A percentile compares a stretch with the other conserved stretches of the same genome.
Conservation (phyloP, 306 rosid species). For the Rosa chinensis region DNA sequence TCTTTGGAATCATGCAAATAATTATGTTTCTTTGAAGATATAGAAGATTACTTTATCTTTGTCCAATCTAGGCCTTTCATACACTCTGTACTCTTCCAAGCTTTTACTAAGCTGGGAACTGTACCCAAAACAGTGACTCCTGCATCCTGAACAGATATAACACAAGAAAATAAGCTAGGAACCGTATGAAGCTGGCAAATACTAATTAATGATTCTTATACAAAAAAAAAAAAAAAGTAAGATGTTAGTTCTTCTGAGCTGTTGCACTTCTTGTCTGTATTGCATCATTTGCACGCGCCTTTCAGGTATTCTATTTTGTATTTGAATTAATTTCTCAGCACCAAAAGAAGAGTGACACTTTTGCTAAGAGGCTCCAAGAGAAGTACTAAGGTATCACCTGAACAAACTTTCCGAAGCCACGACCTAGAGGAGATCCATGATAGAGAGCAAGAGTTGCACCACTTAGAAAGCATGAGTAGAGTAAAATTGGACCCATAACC, state of each 20-base stretch:
- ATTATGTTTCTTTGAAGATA: background rate
- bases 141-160: conserved; percentile 63
- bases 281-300: background rate
- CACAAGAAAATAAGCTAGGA: conserved; percentile 8
- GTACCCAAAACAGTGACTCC: conserved; percentile 87
- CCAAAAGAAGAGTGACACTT: background rate
- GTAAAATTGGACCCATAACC: conserved; percentile 79
- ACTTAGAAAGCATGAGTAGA: conserved; percentile 63
- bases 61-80: conserved; percentile 91
- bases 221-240: background rate
- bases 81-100: conserved; percentile 77
- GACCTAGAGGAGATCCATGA: conserved; percentile 95
- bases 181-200: background rate
- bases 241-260: background rate
- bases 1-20: conserved; percentile 5
- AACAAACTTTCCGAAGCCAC: conserved; percentile 86
- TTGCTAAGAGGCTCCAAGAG: background rate
- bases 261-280: background rate
- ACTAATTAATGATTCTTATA: background rate
- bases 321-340: background rate
- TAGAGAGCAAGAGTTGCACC: conserved; percentile 90
- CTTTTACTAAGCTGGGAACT: conserved; percentile 87
- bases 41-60: conserved; percentile 59
- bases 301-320: background rate
- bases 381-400: conserved; percentile 52